phyloP scores from a whole-genome alignment of 2,329 filamentous ascomycete species.

The Leptosphaerulina australis region DNA sequence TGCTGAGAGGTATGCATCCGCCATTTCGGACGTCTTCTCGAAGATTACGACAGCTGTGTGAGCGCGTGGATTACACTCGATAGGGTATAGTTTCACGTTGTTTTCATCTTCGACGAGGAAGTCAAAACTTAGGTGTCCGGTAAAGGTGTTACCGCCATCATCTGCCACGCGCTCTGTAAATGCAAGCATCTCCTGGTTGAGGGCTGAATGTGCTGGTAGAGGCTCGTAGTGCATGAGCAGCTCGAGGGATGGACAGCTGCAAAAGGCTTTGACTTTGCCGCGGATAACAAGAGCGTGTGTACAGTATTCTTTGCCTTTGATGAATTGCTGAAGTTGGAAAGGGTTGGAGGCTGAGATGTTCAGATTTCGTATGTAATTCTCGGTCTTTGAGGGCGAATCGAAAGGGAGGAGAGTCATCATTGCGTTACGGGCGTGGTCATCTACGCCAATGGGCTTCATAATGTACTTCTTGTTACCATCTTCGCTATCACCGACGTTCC shows the following conservation, averaged over 20 bases:
- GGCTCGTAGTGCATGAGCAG: constrained; percentile 70
- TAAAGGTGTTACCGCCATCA: constrained; percentile 59
- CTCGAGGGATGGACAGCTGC: constrained; percentile 67
- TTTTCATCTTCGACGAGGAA: constrained; percentile 63
- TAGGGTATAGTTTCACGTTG: constrained; percentile 61
- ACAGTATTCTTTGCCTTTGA: constrained; percentile 68
- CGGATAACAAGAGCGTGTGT: constrained; percentile 72
- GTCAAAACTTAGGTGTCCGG: constrained; percentile 75
- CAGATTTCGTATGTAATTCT: constrained; percentile 60
- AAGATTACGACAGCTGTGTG: constrained; percentile 72
- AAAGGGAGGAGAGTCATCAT: constrained; percentile 70
- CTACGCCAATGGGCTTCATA: constrained; percentile 69
- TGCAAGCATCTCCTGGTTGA: constrained; percentile 65
- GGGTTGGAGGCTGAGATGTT: constrained; percentile 61
- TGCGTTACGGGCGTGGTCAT: constrained; percentile 64
- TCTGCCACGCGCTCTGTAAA: constrained; percentile 67
- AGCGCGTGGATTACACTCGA: constrained; percentile 73
- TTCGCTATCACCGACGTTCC: constrained; percentile 17
- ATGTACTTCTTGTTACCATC: constrained; percentile 59
- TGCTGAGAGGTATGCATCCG: constrained; percentile 36
- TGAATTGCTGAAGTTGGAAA: constrained; percentile 73
- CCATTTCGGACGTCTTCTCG: constrained; percentile 38
- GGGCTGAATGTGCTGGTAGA: constrained; percentile 59
- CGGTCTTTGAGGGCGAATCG: constrained; percentile 59
- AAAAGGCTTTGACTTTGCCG: constrained; percentile 69